phyloP scores from a whole-genome alignment of 306 rosid genomes.

The Dryas alaskensis region DNA sequence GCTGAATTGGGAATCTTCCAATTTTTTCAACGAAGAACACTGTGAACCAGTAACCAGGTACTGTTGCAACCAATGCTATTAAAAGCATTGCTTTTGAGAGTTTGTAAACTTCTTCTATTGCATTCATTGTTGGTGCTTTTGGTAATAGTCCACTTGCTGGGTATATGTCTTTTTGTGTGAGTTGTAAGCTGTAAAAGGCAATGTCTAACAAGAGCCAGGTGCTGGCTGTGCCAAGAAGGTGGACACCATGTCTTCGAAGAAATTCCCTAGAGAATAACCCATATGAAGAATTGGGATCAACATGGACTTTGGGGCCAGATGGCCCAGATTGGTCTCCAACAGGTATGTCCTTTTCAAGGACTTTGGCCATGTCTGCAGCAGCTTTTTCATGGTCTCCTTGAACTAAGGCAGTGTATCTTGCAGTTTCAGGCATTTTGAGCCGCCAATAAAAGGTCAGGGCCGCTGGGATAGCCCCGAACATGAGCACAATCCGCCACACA shows the following conservation, averaged over 20 bases:
- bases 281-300: constrained; percentile 7
- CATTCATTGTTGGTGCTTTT: constrained; percentile 12
- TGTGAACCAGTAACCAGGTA: constrained; percentile 27
- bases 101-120: constrained; percentile 20
- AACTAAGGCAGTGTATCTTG: constrained; percentile 24
- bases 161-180: constrained; percentile 23
- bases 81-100: constrained; percentile 18
- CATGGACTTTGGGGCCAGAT: neutral
- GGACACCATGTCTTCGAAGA: constrained; percentile 4
- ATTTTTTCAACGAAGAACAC: constrained; percentile 14
- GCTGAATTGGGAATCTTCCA: constrained; percentile 20
- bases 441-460: constrained; percentile 25
- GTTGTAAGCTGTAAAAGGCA: constrained; percentile 24
- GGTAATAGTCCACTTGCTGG: constrained; percentile 8
- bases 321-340: neutral
- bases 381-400: constrained; percentile 16
- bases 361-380: constrained; percentile 23
- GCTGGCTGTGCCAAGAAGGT: constrained; percentile 16
- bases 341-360: constrained; percentile 3
- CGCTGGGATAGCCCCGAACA: constrained; percentile 13
- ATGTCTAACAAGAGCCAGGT: constrained; percentile 23
- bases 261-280: constrained; percentile 18
- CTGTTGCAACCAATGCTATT: constrained; percentile 12
- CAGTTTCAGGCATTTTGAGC: constrained; percentile 19
- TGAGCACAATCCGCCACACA: constrained; percentile 24